These are phyloP conservation scores for Sporormia fimetaria DNA, from an alignment of 495 filamentous ascomycete genomes.

Conservation along the genomic window DNA sequence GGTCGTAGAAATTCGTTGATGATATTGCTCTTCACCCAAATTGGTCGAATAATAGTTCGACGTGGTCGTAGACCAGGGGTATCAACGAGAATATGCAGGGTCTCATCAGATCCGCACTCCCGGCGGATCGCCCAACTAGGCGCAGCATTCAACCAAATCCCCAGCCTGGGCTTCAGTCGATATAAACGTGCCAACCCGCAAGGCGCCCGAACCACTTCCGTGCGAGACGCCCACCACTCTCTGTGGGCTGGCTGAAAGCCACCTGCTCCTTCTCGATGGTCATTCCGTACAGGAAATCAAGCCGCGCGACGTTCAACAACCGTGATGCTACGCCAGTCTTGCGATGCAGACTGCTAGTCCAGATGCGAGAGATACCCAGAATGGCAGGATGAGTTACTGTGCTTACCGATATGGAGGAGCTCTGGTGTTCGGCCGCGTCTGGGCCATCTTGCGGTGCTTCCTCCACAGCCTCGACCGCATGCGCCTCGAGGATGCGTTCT, in stretches of 20 bases:
- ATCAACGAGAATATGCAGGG: not conserved
- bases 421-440: slow-evolving; percentile 20
- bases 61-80: too few relatives aligned
- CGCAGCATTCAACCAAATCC: not conserved
- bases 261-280: slow-evolving; percentile 50
- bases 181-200: slow-evolving; percentile 34
- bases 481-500: slow-evolving; percentile 51
- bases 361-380: slow-evolving; percentile 61
- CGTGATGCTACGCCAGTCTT: slow-evolving; percentile 50
- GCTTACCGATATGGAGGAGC: slow-evolving; percentile 33
- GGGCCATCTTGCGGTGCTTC: slow-evolving; percentile 13
- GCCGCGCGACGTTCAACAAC: slow-evolving; percentile 50
- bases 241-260: slow-evolving; percentile 68
- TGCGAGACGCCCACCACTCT: slow-evolving; percentile 52
- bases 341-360: slow-evolving; percentile 52
- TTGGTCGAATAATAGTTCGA: too few relatives aligned
- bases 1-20: too few relatives aligned
- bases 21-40: too few relatives aligned
- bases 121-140: not conserved
- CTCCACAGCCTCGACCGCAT: slow-evolving; percentile 36
- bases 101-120: too few relatives aligned
- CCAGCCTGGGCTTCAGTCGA: slow-evolving; percentile 23
- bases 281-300: slow-evolving; percentile 56
- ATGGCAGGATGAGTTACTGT: slow-evolving; percentile 37
- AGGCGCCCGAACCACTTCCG: slow-evolving; percentile 48